Evolutionary conservation across 768 basidiomycete species (phyloP).

Genomic region (Galerina marginata): DNA sequence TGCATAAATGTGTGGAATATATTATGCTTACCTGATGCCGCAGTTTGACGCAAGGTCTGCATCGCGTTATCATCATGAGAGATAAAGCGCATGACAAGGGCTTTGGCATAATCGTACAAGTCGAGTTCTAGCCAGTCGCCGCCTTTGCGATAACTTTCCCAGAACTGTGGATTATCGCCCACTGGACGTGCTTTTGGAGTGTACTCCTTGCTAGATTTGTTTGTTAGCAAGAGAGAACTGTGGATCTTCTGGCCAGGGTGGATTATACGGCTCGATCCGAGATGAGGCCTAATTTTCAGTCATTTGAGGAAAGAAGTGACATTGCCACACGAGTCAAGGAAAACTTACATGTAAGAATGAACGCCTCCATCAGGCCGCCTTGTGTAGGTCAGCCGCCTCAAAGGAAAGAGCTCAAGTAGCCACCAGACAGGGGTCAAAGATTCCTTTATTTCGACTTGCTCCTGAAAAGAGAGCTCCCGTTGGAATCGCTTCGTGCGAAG

Average conservation of each 20-base stretch:
- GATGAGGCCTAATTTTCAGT: conserved; percentile 3
- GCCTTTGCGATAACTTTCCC: neutral
- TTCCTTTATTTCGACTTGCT: neutral
- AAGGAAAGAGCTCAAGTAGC: neutral
- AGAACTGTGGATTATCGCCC: neutral
- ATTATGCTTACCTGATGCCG: conserved; percentile 5
- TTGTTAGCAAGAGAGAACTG: conserved; percentile 2
- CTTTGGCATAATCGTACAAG: neutral
- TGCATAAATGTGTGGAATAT: neutral
- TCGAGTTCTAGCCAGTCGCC: neutral
- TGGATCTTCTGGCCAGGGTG: conserved; percentile 21
- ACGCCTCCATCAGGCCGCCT: neutral
- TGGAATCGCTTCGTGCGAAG: neutral
- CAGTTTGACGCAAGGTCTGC: conserved; percentile 7
- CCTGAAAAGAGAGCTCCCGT: neutral
- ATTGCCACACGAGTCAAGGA: too few relatives aligned
- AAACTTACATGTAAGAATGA: neutral
- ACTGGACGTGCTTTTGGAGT: conserved; percentile 13
- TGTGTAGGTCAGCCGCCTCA: neutral
- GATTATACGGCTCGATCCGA: conserved; percentile 12
- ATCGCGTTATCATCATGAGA: too few relatives aligned
- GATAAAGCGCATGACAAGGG: too few relatives aligned
- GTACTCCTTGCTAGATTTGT: neutral
- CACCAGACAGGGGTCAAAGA: conserved; percentile 2
- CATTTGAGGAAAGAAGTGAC: too few relatives aligned